Evolutionary conservation across 202 grass and related monocot genomes (phyloP).

Genomic region (Digitaria exilis): DNA sequence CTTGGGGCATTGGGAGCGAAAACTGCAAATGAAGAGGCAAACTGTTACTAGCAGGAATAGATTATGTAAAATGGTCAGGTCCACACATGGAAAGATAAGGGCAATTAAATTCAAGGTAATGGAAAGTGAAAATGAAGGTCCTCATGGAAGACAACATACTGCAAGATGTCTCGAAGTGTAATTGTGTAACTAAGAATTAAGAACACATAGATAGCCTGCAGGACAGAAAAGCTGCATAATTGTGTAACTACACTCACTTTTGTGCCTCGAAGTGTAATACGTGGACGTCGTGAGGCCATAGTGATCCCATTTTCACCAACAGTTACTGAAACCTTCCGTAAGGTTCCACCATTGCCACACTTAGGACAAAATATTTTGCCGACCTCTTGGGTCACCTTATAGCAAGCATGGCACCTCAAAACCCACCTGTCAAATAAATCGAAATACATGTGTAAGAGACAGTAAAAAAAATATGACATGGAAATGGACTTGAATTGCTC

Average conservation of each 20-base stretch:
- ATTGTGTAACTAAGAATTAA: neutral
- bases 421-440: slow-evolving; percentile 69
- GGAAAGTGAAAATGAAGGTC: neutral
- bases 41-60: slow-evolving; percentile 4
- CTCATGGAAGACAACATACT: neutral
- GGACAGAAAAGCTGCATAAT: slow-evolving; percentile 7
- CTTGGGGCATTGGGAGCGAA: slow-evolving; percentile 94
- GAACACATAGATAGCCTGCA: neutral
- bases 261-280: slow-evolving; percentile 83
- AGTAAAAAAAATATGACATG: neutral
- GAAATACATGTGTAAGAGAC: neutral
- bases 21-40: slow-evolving; percentile 65
- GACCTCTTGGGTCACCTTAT: slow-evolving; percentile 94
- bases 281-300: slow-evolving; percentile 75
- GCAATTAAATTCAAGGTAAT: neutral
- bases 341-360: slow-evolving; percentile 95
- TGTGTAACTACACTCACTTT: slow-evolving; percentile 54
- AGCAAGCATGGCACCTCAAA: slow-evolving; percentile 98
- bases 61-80: neutral
- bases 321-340: slow-evolving; percentile 88
- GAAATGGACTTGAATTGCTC: neutral
- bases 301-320: slow-evolving; percentile 91
- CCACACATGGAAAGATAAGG: neutral
- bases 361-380: slow-evolving; percentile 97
- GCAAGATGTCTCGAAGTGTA: neutral